Evolutionary conservation across 192 early-diverging fungal genomes (phyloP), one percentile per base, ranked within the genome.

Genomic region (Entrophospora sp.): DNA sequence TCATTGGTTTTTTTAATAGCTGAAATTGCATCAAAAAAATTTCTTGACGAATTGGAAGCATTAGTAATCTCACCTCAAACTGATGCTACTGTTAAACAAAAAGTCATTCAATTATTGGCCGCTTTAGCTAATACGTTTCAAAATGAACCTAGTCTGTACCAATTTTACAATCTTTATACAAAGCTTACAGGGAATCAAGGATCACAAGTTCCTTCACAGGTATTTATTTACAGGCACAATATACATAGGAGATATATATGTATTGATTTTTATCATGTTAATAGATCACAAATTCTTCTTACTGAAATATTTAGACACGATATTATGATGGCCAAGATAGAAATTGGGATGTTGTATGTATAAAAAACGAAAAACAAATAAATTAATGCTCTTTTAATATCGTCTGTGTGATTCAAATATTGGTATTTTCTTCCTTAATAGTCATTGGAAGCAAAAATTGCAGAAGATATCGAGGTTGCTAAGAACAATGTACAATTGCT

Each of bases 401-500:
- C n/a, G n/a, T n/a, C n/a, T n/a, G n/a, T n/a, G n/a, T n/a, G n/a
- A n/a, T n/a, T n/a, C n/a, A n/a, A n/a, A 1, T 30, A 32, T 32
- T 0, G 13, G 27, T 35, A 35, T 1, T 35, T 57, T 30, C 22
- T 5, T 24, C 22, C 14, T 20, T 35, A 36, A 2, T 2, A 35
- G 31, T 30, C 55, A 24, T 10, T 34, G 18, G 22, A 30, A 22
- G 42, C 1, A 2, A 45, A 13, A 45, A 73, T 79, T 30, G 30
- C 72, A 10, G 71, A 69, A n/a, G 79, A 79, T 61, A 74, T 79
- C 24, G 79, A 77, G 45, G 14, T 83, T 20, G 77, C 77, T 27
- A 81, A 74, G 49, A 83, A 77, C 51, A 78, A 71, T 60, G 73
- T 75, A 3, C 79, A 83, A 44, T 69, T 83, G 43, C 30, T 83